Base-by-base conservation (phyloP, 2,329 filamentous ascomycete species). In the Pestalotiopsis sp. region DNA sequence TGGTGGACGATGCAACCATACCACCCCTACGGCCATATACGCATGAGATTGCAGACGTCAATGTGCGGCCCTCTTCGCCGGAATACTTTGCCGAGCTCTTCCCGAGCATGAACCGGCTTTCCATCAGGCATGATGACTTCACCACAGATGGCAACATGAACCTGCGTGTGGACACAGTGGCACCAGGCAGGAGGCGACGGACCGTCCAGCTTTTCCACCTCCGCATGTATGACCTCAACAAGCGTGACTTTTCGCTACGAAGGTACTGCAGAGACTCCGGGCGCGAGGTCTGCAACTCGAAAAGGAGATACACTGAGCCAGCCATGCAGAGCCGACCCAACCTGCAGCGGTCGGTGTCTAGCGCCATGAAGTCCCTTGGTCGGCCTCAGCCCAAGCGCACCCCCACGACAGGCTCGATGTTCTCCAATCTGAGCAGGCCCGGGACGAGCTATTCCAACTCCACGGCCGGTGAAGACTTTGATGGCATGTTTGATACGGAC, bases 61-160 rank as follows among this genome's bases (percentile, higher is more conserved):
- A 91, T 70, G 89, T 92, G 40, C 86, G 93, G 35, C 88, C 94
- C 11, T 93, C 94, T 1, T 94, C 91, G 1, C 92, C 95, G 3
- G 85, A 91, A 68, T 91, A 94, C 72, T 98, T 98, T 78, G 91
- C 90, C 30, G 86, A 90, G 66, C 87, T 97, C 65, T 99, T 98
- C 78, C 95, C 96, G 11, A 97, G 94, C 9, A 87, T 91, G 72
- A 89, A 94, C 77, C 88, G 92, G 67, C 82, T 98, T 65, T 88
- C 89, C 44, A 94, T 99, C 75, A 89, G 92, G 35, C 95, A 98
- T 77, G 96, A 98, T 77, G 94, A 98, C 79, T 89, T 93, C 62
- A 96, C 94, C 0, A 81, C 91, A 3, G 95, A 99, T 77, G 95
- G 95, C 44, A 97, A 98, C 83, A 97, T 98, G 94, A 98, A 98